phyloP scores from a whole-genome alignment of 2,329 filamentous ascomycete species.

The Teratosphaeria destructans region DNA sequence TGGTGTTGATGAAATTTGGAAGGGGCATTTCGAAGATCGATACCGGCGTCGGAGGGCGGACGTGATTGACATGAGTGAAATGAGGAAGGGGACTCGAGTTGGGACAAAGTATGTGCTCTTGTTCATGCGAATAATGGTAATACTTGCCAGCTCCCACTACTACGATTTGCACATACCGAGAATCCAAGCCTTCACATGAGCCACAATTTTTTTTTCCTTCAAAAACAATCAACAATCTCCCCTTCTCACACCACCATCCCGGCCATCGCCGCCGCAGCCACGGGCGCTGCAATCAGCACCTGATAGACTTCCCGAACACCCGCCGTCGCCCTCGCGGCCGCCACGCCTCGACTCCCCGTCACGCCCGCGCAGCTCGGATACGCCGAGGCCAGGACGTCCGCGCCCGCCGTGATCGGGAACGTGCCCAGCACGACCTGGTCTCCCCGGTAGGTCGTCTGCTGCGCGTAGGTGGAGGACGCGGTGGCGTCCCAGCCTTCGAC shows the following conservation, averaged over 20 bases:
- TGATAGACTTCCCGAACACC: conserved; percentile 4
- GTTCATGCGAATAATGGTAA: background rate
- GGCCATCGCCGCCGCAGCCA: conserved; percentile 2
- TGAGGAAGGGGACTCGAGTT: background rate
- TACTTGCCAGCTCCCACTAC: background rate
- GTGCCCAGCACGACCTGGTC: background rate
- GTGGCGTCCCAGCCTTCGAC: background rate
- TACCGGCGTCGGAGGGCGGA: background rate
- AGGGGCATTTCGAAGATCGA: background rate
- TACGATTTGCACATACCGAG: background rate
- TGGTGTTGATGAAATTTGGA: background rate
- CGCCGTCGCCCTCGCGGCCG: background rate
- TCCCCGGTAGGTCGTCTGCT: background rate
- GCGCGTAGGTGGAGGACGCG: background rate
- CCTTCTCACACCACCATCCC: background rate
- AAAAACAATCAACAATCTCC: background rate
- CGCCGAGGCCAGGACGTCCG: conserved; percentile 1
- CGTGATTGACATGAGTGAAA: background rate
- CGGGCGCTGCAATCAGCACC: conserved; percentile 4
- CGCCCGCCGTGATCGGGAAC: conserved; percentile 5
- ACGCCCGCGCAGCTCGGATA: conserved; percentile 1
- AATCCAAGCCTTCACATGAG: background rate
- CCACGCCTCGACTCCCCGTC: background rate
- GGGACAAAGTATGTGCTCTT: background rate
- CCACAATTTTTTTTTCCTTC: too few species aligned